Evolutionary conservation across 2,329 filamentous ascomycete species (phyloP), one percentile per base, ranked within the genome.

Genomic region (Fusarium setosum): DNA sequence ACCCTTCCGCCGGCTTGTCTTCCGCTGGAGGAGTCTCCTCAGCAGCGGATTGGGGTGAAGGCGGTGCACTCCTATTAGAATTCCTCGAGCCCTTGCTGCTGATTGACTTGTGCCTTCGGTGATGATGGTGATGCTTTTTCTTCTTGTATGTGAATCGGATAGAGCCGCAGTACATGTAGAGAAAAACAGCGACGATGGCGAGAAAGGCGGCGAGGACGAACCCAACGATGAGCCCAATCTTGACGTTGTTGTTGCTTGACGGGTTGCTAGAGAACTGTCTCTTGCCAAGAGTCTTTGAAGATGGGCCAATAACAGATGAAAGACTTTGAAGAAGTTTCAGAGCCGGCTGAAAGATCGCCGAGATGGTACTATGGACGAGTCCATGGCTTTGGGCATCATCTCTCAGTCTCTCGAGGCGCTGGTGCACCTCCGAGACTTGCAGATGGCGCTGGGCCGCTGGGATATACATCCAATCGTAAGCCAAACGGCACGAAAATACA

Each of bases 211-310:
- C 75, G 18, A 83, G 71, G 5, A 79, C 70, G 37, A 83, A 70
- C 57, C 78, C 81, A 41, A 83, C 76, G 4, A 80, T 75, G 58
- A 82, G 72, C 53, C 81, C 81, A 54, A 82, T 83, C 31, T 77
- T 80, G 51, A 76, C 73, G 65, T 82, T 80, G 31, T 75, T 76
- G 35, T 78, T 75, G 15, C 76, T 68, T 42, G 65, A 51, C 6
- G 70, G 63, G 40, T 71, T 68, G 31, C 61, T 60, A 31, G 72
- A 73, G 55, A 73, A 71, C 48, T 75, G 74, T 15, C 72, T 69
- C 45, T 62, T 64, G n/a, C 45, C 23, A 23, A 70, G 31, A 9
- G 13, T 9, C 4, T 20, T 18, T 18, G 24, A 17, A 26, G 51
- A 32, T 24, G 35, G 42, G 23, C n/a, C 38, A 40, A 24, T 20